A percentile compares a stretch with the other conserved stretches of the same genome.
Evolutionary conservation across 2,329 filamentous ascomycete genomes (phyloP).

Genomic region (Madurella mycetomatis): DNA sequence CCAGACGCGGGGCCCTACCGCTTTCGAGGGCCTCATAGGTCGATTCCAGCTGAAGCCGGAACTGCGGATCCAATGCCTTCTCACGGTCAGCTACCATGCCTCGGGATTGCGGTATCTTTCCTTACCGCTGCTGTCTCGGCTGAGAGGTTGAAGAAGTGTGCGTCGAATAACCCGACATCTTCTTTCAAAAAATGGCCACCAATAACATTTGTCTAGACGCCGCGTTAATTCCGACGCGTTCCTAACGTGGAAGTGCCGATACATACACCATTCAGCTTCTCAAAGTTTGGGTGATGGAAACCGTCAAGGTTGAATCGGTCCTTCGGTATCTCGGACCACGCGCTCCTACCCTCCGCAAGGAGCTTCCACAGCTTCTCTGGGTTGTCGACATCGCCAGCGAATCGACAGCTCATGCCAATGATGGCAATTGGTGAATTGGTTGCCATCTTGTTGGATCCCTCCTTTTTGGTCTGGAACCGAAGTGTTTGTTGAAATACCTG

Average conservation of each 20-base stretch:
- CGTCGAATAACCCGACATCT: conserved; percentile 25
- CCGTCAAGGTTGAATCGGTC: conserved; percentile 34
- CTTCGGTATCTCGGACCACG: conserved; percentile 26
- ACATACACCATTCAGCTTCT: conserved; percentile 26
- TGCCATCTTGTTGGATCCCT: conserved; percentile 10
- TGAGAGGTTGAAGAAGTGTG: conserved; percentile 32
- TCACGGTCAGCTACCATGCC: background rate
- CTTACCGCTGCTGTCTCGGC: conserved; percentile 28
- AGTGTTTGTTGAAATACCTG: too few relatives aligned
- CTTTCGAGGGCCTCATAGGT: conserved; percentile 33
- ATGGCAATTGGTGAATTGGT: conserved; percentile 34
- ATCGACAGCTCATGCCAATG: conserved; percentile 38
- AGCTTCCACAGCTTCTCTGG: conserved; percentile 33
- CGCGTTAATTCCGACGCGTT: background rate
- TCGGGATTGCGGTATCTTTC: background rate
- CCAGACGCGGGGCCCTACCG: conserved; percentile 11
- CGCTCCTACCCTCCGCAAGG: conserved; percentile 20
- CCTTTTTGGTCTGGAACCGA: background rate
- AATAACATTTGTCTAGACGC: conserved; percentile 28
- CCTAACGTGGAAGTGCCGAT: rapidly evolving
- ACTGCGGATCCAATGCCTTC: conserved; percentile 27
- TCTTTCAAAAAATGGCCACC: conserved; percentile 33
- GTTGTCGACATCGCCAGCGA: conserved; percentile 32
- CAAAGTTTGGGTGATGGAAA: conserved; percentile 26
- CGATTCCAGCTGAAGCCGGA: conserved; percentile 29